Evolutionary conservation across 139 green algal species (phyloP), one percentile per base, ranked within the genome.

Genomic region (Chlorokybus atmophyticus): DNA sequence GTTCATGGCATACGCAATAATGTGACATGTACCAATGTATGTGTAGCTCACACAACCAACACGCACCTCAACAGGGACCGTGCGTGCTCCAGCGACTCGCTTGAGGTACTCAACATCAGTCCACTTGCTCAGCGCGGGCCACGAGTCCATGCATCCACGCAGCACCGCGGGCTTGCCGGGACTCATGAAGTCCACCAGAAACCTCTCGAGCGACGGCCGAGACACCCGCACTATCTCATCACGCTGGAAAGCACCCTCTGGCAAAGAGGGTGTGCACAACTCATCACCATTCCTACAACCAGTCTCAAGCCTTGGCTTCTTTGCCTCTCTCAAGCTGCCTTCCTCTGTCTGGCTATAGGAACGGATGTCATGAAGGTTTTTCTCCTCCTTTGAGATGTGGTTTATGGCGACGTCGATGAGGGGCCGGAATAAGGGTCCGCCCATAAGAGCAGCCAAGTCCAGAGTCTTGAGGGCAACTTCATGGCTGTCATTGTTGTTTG

Each of bases 381-480:
- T n/a, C n/a, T n/a, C n/a, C n/a, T n/a, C n/a, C n/a, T n/a, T n/a
- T n/a, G n/a, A n/a, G n/a, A n/a, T n/a, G n/a, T n/a, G n/a, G n/a
- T n/a, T n/a, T n/a, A n/a, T n/a, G n/a, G n/a, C n/a, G n/a, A n/a
- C 17, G 29, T 68, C 50, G 7, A 90, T 38, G 21, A 55, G 4
- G 0, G 24, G 30, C 27, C 72, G 59, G 41, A 86, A 83, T 32
- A 65, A 17, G 0, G 68, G 75, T 0, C 85, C 85, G 0, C 85
- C 85, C 83, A 94, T 87, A 55, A 94, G 79, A 1, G 76, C 71
- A 1, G 68, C 85, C 40, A 91, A 59, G 52, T 94, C 85, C 29
- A 93, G 59, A n/a, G n/a, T n/a, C n/a, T n/a, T n/a, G n/a, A n/a
- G n/a, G n/a, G n/a, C n/a, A n/a, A n/a, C n/a, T n/a, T n/a, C n/a